A percentile compares a stretch with the other conserved stretches of the same genome.
These are phyloP conservation scores for Mrakia gelida DNA, from an alignment of 768 basidiomycete species.

Conservation along the genomic window DNA sequence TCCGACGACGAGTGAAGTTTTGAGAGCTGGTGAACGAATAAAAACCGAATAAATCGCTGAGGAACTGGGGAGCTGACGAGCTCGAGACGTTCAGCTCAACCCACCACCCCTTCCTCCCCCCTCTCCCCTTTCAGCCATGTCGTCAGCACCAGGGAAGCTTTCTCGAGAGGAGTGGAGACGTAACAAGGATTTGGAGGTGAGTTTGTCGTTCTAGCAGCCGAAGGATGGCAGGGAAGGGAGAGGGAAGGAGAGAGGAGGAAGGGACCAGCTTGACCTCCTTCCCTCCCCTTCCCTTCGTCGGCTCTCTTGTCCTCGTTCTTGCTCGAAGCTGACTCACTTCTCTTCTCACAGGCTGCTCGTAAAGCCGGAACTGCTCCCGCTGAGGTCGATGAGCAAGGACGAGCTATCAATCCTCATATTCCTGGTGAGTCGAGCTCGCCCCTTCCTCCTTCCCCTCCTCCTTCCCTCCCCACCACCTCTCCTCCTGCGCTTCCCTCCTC, in stretches of 20 bases:
- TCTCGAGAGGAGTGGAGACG: conserved; percentile 91
- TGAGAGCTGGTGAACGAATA: too few relatives aligned
- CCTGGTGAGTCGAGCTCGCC: conserved; percentile 63
- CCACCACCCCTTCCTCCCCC: neutral
- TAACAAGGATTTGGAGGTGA: conserved; percentile 81
- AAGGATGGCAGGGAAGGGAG: too few relatives aligned
- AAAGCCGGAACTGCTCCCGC: conserved; percentile 98
- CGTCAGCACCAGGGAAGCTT: conserved; percentile 61
- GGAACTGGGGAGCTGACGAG: neutral
- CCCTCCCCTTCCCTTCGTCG: neutral
- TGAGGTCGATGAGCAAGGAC: conserved; percentile 89
- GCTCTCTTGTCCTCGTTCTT: neutral
- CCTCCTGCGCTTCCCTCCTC: neutral
- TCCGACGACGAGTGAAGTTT: too few relatives aligned
- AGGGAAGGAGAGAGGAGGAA: too few relatives aligned
- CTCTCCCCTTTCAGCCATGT: too few relatives aligned
- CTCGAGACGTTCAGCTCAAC: neutral
- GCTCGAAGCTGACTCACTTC: conserved; percentile 14
- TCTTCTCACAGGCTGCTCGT: conserved; percentile 60
- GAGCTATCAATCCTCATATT: conserved; percentile 97
- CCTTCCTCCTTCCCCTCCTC: neutral
- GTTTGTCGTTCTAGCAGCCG: neutral
- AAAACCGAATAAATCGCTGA: neutral
- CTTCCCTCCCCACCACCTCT: neutral
- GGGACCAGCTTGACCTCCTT: neutral